Evolutionary conservation across 2,329 filamentous ascomycete genomes (phyloP), one percentile per base, ranked within the genome.

Genomic region (Lachnellula cervina): DNA sequence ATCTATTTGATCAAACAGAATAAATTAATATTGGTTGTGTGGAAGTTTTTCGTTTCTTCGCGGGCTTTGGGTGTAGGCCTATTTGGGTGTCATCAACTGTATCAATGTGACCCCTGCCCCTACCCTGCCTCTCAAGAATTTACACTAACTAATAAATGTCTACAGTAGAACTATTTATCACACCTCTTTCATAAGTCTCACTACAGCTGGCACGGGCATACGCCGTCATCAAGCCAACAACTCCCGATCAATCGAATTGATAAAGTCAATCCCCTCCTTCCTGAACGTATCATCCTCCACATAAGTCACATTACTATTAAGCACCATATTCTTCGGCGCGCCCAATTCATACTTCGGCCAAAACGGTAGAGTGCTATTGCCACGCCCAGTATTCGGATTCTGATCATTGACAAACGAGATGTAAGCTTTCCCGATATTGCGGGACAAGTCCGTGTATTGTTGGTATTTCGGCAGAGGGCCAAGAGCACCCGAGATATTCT

Each of bases 211-310:
- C n/a, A 17, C 14, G 8, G 37, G 14, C 16, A 19, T 2, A 9
- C 38, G 14, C 38, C 16, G 5, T 19, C 11, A 28, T 59, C 49
- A 63, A 50, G 62, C 64, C 21, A 74, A 61, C 47, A 75, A 55
- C 56, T 76, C 73, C 57, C 69, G 71, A 11, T 65, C 64, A 8
- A 76, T 71, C 1, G 63, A 69, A 58, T 76, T 77, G 51, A 77
- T 71, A 52, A 70, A 77, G 6, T 64, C 71, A 35, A 80, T 79
- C 0, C 71, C 74, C 57, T 77, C 74, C 44, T 73, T 73, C 38
- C 77, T 71, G 66, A 72, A 80, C 0, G 71, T 77, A 59, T 80
- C 77, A 2, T 69, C 64, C 59, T 80, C 78, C 0, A 78, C 67
- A 65, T 71, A 75, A 32, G 70, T 73, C 19, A 64, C 61, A 13